Evolutionary conservation across 176 grass and related monocot species (phyloP).

Genomic region (Guadua angustifolia): DNA sequence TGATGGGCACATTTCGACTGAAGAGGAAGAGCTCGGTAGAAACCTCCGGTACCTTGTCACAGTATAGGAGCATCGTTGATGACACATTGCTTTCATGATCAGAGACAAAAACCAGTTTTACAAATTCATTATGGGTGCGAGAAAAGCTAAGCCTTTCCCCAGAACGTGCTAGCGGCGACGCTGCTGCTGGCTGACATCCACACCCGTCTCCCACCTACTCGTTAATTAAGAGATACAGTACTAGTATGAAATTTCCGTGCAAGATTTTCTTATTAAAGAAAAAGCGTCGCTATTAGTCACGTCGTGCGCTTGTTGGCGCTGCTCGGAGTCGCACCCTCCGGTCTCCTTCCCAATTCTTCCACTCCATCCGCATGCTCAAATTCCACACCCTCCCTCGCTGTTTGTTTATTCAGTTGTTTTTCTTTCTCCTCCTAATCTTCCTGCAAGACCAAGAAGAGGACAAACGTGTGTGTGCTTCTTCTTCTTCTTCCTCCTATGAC

Average conservation of each 20-base stretch:
- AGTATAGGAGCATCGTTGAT: too few species aligned
- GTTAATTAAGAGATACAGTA: neutral
- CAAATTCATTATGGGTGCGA: too few species aligned
- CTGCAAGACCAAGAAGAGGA: conserved; percentile 31
- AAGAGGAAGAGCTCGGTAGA: too few species aligned
- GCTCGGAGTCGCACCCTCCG: conserved; percentile 19
- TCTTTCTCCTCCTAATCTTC: neutral
- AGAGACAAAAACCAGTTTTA: too few species aligned
- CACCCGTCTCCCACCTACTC: conserved; percentile 16
- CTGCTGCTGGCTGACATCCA: conserved; percentile 31
- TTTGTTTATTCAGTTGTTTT: conserved; percentile 13
- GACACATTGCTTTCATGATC: too few species aligned
- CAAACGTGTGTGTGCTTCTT: neutral
- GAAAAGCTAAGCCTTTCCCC: too few species aligned
- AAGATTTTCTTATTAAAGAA: neutral
- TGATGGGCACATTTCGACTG: too few species aligned
- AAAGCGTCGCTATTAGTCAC: neutral
- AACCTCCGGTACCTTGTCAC: too few species aligned
- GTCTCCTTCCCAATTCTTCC: conserved; percentile 6
- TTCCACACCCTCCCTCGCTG: neutral
- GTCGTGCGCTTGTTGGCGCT: neutral
- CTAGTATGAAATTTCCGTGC: neutral
- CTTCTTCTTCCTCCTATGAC: neutral
- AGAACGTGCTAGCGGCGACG: neutral
- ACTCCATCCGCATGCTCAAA: conserved; percentile 51